phyloP scores from a whole-genome alignment of 306 rosid species.

The Boehmeria nivea region DNA sequence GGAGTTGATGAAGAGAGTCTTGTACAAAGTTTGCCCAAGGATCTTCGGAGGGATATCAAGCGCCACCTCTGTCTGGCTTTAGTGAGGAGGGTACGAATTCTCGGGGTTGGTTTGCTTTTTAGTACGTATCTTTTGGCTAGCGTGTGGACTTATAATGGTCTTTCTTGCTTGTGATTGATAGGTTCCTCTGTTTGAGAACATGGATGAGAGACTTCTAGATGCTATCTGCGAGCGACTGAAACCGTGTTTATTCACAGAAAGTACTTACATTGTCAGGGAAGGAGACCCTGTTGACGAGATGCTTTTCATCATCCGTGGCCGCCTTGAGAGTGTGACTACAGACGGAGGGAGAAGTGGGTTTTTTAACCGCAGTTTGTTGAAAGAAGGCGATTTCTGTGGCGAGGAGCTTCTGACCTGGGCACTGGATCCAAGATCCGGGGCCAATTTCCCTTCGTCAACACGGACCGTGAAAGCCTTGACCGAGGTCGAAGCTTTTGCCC shows the following conservation, averaged over 20 bases:
- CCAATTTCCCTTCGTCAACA: slow-evolving; percentile 91
- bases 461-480: slow-evolving; percentile 78
- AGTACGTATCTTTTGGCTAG: background rate
- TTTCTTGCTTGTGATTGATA: slow-evolving; percentile 28
- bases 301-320: slow-evolving; percentile 97
- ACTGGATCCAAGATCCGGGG: slow-evolving; percentile 87
- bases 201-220: slow-evolving; percentile 97
- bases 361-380: slow-evolving; percentile 74
- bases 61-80: slow-evolving; percentile 94
- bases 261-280: slow-evolving; percentile 80
- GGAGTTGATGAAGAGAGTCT: slow-evolving; percentile 87
- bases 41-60: slow-evolving; percentile 93
- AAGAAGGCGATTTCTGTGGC: slow-evolving; percentile 93
- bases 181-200: slow-evolving; percentile 93
- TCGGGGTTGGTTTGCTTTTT: slow-evolving; percentile 7
- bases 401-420: slow-evolving; percentile 99
- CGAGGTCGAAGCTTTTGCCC: slow-evolving; percentile 94
- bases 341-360: slow-evolving; percentile 98
- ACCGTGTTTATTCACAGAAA: slow-evolving; percentile 80
- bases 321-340: slow-evolving; percentile 94
- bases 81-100: slow-evolving; percentile 86
- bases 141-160: background rate
- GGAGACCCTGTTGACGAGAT: slow-evolving; percentile 99
- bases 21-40: slow-evolving; percentile 94
- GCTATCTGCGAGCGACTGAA: slow-evolving; percentile 96